A percentile compares a stretch with the other conserved stretches of the same genome.
phyloP scores from a whole-genome alignment of 495 filamentous ascomycete species.

The Penicillium daleae region DNA sequence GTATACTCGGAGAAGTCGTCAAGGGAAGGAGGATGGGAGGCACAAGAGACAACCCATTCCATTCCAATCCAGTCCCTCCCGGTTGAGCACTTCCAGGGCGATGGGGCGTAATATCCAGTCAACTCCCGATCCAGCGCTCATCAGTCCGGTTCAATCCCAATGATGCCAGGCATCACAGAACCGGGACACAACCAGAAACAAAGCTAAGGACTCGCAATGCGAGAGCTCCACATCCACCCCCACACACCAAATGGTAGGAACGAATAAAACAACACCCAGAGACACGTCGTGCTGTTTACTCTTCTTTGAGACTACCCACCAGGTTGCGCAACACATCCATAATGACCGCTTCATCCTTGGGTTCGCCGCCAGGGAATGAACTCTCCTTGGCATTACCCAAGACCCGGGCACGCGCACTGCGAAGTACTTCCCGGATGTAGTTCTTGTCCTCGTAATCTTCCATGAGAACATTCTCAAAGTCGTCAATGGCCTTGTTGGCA shows the following conservation, averaged over 20 bases:
- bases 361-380: constrained; percentile 53
- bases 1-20: constrained; percentile 38
- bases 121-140: constrained; percentile 12
- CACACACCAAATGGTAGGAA: background rate
- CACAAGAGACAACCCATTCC: constrained; percentile 2
- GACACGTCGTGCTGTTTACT: constrained; percentile 23
- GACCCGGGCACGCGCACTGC: constrained; percentile 51
- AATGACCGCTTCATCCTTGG: constrained; percentile 52
- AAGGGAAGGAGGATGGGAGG: constrained; percentile 16
- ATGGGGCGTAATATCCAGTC: constrained; percentile 1
- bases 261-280: background rate
- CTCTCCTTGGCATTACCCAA: constrained; percentile 47
- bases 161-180: background rate
- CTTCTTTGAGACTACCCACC: constrained; percentile 47
- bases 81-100: constrained; percentile 13
- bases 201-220: background rate
- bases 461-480: constrained; percentile 52
- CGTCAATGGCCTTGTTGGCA: constrained; percentile 54
- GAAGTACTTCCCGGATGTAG: constrained; percentile 55
- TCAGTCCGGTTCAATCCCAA: background rate
- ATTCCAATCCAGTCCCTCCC: constrained; percentile 9
- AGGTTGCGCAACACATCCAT: constrained; percentile 47
- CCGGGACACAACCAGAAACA: background rate
- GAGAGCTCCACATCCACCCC: background rate
- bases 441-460: constrained; percentile 56